Base-by-base conservation (phyloP, 2,329 filamentous ascomycete genomes). In the Chaetomiaceae sp. region DNA sequence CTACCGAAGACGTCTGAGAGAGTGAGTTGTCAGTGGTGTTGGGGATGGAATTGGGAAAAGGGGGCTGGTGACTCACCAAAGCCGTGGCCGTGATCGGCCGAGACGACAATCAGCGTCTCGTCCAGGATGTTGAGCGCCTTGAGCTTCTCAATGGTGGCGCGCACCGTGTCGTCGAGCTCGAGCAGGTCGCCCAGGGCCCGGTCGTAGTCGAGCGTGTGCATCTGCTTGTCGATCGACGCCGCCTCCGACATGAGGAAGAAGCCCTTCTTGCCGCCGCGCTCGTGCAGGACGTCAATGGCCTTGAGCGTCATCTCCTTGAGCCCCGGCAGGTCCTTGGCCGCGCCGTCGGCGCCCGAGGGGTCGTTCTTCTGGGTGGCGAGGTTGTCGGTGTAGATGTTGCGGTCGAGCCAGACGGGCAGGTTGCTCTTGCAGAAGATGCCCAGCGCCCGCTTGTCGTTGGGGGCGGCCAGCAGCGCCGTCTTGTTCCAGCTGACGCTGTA, bases 281-380 rank as follows among this genome's bases (percentile, higher is more conserved):
- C 76, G 68, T 86, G 73, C n/a, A 94, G 80, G 49, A 92, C 83
- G 55, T 92, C 88, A 46, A 94, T 80, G 22, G 89, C 89, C 75
- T 95, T 95, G 62, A 91, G 75, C 0, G 89, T 91, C 89, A 95
- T 95, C 40, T 94, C 88, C 72, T 90, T 92, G 47, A 94, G 82
- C 4, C 89, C 89, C 0, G 89, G 89, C 25, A 92, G 82, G 65
- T 94, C 88, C 7, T 79, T 75, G 5, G 88, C 88, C 37, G 86
- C 74, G 15, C 72, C 75, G 38, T 79, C 76, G 57, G 78, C 78
- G 47, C 88, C 88, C 11, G 80, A 75, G 1, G 89, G 88, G 62
- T 86, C 79, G 68, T 91, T 89, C 54, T 79, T 79, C 58, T 85
- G 77, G 42, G 70, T 75, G 60, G 77, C 73, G 22, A 92, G 74